These are phyloP conservation scores for Picea glauca DNA, from an alignment of 75 land plant species.

Conservation along the genomic window DNA sequence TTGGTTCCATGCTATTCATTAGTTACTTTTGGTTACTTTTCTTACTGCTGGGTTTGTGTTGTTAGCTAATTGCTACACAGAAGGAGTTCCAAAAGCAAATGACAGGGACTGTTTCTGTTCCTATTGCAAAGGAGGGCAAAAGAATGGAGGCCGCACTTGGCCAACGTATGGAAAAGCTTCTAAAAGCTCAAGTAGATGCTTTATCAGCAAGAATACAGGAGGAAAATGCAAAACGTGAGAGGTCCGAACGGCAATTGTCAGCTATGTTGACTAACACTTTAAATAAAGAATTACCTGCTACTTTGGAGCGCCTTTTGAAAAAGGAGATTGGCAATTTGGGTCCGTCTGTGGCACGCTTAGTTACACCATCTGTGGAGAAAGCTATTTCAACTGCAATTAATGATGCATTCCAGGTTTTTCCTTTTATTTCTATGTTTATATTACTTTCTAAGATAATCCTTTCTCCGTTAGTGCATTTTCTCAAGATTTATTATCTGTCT, in stretches of 20 bases:
- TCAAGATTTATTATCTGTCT: background rate
- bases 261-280: slow-evolving; percentile 38
- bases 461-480: background rate
- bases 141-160: slow-evolving; percentile 78
- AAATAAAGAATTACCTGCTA: slow-evolving; percentile 77
- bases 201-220: slow-evolving; percentile 84
- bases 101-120: slow-evolving; percentile 41
- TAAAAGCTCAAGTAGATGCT: slow-evolving; percentile 85
- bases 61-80: slow-evolving; percentile 66
- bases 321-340: slow-evolving; percentile 79
- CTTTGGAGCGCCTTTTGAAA: slow-evolving; percentile 72
- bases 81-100: slow-evolving; percentile 93
- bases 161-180: slow-evolving; percentile 75
- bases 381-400: slow-evolving; percentile 58
- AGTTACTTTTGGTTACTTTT: too few relatives aligned
- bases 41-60: background rate
- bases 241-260: slow-evolving; percentile 61
- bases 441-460: background rate
- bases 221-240: slow-evolving; percentile 81
- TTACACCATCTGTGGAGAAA: slow-evolving; percentile 76
- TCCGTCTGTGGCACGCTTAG: slow-evolving; percentile 56
- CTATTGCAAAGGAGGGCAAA: slow-evolving; percentile 87
- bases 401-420: slow-evolving; percentile 71
- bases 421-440: background rate
- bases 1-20: too few relatives aligned